Evolutionary conservation across 768 basidiomycete species (phyloP).

Genomic region (Glaciozyma martinii): DNA sequence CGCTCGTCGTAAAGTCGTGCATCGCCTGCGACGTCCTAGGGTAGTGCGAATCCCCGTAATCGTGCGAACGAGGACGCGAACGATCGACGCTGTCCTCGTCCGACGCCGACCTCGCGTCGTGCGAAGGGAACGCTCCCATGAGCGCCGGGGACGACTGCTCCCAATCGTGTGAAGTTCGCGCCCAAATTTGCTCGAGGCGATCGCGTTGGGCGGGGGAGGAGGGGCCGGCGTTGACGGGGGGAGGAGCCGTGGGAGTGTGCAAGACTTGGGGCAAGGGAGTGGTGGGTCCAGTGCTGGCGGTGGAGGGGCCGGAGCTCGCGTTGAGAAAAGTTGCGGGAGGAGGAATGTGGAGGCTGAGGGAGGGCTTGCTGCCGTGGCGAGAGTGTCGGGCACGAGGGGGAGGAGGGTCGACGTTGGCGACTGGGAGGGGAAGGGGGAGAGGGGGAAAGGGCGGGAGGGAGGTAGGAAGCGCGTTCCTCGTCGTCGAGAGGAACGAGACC

Average conservation of each 20-base stretch:
- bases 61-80: no score
- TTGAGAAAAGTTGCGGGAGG: conserved; percentile 1
- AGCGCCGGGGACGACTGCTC: conserved; percentile 31
- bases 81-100: neutral
- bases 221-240: conserved; percentile 15
- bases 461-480: neutral
- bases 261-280: conserved; percentile 25
- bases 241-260: conserved; percentile 32
- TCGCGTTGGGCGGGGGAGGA: conserved; percentile 15
- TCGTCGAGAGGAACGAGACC: conserved; percentile 12
- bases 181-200: conserved; percentile 31
- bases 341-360: conserved; percentile 28
- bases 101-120: neutral
- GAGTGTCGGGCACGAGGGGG: neutral
- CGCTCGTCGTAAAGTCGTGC: neutral
- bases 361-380: conserved; percentile 16
- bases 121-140: conserved; percentile 14
- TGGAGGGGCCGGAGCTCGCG: neutral
- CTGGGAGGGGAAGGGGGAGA: neutral
- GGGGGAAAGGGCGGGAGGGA: neutral
- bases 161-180: conserved; percentile 19
- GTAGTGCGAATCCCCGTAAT: neutral
- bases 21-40: conserved; percentile 7
- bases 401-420: neutral
- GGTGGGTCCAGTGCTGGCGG: conserved; percentile 1